phyloP scores from a whole-genome alignment of 768 basidiomycete species.

The Udeniomyces megalosporus region DNA sequence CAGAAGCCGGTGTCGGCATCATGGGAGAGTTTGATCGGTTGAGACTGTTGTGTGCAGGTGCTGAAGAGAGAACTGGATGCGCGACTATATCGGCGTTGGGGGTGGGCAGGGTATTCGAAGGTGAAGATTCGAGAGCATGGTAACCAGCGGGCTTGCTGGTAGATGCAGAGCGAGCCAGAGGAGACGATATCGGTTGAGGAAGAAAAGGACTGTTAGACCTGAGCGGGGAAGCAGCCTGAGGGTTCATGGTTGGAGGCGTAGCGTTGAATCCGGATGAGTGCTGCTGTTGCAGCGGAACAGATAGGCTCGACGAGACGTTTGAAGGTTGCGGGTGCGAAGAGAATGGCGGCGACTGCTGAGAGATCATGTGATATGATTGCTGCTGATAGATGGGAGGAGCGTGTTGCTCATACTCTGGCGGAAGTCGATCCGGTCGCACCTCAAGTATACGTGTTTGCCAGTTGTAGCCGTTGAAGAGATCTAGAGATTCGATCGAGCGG shows the following conservation, averaged over 20 bases:
- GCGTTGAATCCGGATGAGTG: conserved; percentile 13
- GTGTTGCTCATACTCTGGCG: conserved; percentile 42
- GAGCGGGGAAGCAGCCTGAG: too few relatives aligned
- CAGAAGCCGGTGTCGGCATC: too few relatives aligned
- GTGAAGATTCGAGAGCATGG: too few relatives aligned
- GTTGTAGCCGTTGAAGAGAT: conserved; percentile 90
- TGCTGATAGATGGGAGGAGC: conserved; percentile 8
- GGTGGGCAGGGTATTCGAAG: background rate
- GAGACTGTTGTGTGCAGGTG: too few relatives aligned
- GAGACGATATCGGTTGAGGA: background rate
- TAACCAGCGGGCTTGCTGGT: background rate
- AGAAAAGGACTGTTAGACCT: background rate
- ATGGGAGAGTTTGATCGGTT: too few relatives aligned
- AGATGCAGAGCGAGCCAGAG: background rate
- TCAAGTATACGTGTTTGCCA: conserved; percentile 90
- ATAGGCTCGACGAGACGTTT: conserved; percentile 9
- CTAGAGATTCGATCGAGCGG: conserved; percentile 24
- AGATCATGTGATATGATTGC: conserved; percentile 4
- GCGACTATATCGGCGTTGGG: background rate
- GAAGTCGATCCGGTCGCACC: conserved; percentile 72
- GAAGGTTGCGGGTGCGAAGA: background rate
- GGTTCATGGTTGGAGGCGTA: conserved; percentile 3
- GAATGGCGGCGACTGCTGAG: conserved; percentile 2
- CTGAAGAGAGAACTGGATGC: too few relatives aligned
- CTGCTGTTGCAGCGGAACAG: conserved; percentile 5